Base-by-base conservation (phyloP, 345 rosid genomes). In the Melaleuca alternifolia region DNA sequence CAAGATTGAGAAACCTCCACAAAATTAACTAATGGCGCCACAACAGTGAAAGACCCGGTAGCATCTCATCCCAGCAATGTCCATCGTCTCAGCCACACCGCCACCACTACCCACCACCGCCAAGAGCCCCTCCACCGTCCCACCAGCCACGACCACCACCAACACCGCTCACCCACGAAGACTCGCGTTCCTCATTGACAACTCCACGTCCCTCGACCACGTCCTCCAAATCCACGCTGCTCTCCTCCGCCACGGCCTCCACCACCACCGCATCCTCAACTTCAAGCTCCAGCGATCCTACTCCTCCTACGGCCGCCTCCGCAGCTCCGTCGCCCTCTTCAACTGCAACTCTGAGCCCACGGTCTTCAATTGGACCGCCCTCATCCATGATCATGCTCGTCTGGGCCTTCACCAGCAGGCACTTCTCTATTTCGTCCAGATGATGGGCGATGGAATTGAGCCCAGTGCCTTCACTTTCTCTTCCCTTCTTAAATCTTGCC, bases 211-310 rank as follows among this genome's bases (percentile, higher is more conserved):
- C 86, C 65, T 87, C 24, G 62, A 52, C 44, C 91, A 92, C 51
- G 83, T 93, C 51, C 91, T 88, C 84, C 95, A 91, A 91, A 91
- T 95, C 92, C 99, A 97, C 90, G 97, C 95, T 11, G 91, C 89
- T 85, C 91, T 95, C 88, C 93, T 92, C 86, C 96, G 93, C 85
- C 95, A 92, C 88, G 88, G 89, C 83, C 91, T 97, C 88, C 90
- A 89, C 88, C 85, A 82, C 50, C 88, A 93, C 90, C 96, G 90
- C 51, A 87, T 92, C 85, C 89, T 95, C 82, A 94, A 89, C 87
- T 95, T 96, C 91, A 94, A 94, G 92, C 99, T 97, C 83, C 98
- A 92, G 77, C 96, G 98, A 57, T 92, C 98, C 51, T 97, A 95
- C 91, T 93, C 98, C 87, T 93, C 94, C 30, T 88, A 87, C 75